These are phyloP conservation scores for Fusarium pseudocircinatum DNA, from an alignment of 2,329 filamentous ascomycete species.

Conservation along the genomic window DNA sequence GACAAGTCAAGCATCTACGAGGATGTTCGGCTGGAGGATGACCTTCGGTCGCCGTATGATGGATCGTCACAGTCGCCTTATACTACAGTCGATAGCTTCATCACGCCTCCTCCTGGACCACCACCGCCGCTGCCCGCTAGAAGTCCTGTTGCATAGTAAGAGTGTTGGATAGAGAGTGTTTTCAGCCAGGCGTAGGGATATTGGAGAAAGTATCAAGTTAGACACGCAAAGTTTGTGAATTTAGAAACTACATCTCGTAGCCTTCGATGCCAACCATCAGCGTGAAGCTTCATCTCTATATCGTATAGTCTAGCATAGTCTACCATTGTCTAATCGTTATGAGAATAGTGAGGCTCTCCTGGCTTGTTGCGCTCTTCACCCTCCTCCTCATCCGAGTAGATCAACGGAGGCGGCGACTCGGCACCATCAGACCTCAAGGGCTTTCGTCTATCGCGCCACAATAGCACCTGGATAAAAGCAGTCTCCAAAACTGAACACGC, in stretches of 20 bases:
- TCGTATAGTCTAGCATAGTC: neutral
- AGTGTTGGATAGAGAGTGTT: neutral
- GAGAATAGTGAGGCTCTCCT: neutral
- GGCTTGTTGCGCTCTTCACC: neutral
- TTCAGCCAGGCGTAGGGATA: neutral
- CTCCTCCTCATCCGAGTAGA: neutral
- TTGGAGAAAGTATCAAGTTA: neutral
- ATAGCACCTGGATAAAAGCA: neutral
- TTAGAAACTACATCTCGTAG: neutral
- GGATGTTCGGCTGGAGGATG: conserved; percentile 11
- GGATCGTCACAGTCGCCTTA: neutral
- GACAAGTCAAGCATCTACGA: conserved; percentile 27
- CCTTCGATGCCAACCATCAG: neutral
- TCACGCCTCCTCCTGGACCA: conserved; percentile 1
- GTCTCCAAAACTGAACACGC: neutral
- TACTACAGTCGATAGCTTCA: neutral
- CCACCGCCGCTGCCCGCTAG: conserved; percentile 27
- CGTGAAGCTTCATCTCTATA: neutral
- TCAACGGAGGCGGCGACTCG: neutral
- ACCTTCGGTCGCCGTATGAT: neutral
- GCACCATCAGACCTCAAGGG: neutral
- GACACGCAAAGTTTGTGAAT: neutral
- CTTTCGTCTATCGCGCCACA: neutral
- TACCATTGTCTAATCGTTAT: neutral
- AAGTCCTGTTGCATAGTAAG: neutral